Evolutionary conservation across 441 rosid species (phyloP).

Genomic region (Pelargonium myrrhifolium): DNA sequence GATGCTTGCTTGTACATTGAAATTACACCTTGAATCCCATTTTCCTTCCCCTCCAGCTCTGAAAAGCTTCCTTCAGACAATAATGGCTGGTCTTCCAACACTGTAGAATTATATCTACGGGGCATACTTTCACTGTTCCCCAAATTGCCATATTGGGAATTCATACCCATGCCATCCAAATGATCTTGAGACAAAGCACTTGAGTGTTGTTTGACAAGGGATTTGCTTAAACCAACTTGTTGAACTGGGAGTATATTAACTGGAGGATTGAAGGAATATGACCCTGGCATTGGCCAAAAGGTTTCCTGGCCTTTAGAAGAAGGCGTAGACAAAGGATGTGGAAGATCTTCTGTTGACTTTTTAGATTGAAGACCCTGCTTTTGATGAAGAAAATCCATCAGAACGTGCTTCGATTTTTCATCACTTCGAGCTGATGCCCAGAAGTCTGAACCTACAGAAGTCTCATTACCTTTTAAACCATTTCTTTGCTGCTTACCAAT

Average conservation of each 20-base stretch:
- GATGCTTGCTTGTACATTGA: slow-evolving; percentile 15
- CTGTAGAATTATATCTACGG: slow-evolving; percentile 20
- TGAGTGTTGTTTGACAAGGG: slow-evolving; percentile 10
- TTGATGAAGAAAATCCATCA: slow-evolving; percentile 33
- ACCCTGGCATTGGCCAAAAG: slow-evolving; percentile 25
- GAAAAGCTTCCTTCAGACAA: slow-evolving; percentile 19
- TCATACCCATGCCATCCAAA: slow-evolving; percentile 13
- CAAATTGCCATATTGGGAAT: slow-evolving; percentile 7
- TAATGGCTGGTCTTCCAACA: slow-evolving; percentile 14
- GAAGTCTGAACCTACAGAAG: slow-evolving; percentile 18
- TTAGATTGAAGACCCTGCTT: slow-evolving; percentile 25
- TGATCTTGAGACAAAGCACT: slow-evolving; percentile 3
- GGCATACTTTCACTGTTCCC: slow-evolving; percentile 19
- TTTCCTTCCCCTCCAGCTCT: slow-evolving; percentile 18
- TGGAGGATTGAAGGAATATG: slow-evolving; percentile 17
- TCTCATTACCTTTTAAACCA: slow-evolving; percentile 14
- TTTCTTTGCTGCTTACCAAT: slow-evolving; percentile 22
- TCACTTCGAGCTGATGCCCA: slow-evolving; percentile 31
- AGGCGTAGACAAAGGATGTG: slow-evolving; percentile 6
- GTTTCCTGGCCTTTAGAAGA: slow-evolving; percentile 7
- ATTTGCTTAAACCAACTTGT: slow-evolving; percentile 22
- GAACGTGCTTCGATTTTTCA: slow-evolving; percentile 27
- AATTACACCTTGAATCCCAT: slow-evolving; percentile 12
- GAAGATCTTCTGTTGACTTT: slow-evolving; percentile 19
- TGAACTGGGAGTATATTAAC: slow-evolving; percentile 17